Evolutionary conservation across 352 stramenopile genomes (phyloP).

Genomic region (Peronospora tabacina): DNA sequence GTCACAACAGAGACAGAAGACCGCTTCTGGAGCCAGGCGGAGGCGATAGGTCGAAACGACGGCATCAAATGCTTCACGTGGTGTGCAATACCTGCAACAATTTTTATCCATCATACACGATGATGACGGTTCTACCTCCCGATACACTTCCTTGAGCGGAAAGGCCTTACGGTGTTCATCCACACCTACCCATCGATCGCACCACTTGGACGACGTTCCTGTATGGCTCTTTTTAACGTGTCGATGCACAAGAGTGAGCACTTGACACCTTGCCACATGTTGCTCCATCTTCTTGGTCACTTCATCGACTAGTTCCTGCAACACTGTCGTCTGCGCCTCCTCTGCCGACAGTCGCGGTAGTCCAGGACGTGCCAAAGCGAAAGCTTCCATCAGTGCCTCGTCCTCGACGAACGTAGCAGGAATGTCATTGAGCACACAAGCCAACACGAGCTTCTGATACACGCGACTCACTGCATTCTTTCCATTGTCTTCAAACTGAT

Average conservation of each 20-base stretch:
- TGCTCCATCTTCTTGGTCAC: slow-evolving; percentile 7
- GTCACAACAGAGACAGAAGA: slow-evolving; percentile 20
- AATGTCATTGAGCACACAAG: slow-evolving; percentile 34
- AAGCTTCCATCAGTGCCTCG: slow-evolving; percentile 28
- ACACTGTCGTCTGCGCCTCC: slow-evolving; percentile 14
- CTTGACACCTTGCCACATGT: slow-evolving; percentile 15
- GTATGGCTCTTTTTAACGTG: slow-evolving; percentile 1
- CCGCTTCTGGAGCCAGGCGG: slow-evolving; percentile 1
- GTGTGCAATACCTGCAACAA: slow-evolving; percentile 12
- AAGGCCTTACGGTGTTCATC: slow-evolving; percentile 20
- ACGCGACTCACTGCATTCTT: slow-evolving; percentile 13
- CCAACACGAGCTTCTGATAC: slow-evolving; percentile 37
- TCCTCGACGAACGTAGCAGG: slow-evolving; percentile 35
- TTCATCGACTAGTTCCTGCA: slow-evolving; percentile 15
- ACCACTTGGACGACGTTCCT: slow-evolving; percentile 1
- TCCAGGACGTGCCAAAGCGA: slow-evolving; percentile 22
- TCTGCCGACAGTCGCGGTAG: slow-evolving; percentile 20
- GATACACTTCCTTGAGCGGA: slow-evolving; percentile 18
- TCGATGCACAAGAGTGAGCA: slow-evolving; percentile 27
- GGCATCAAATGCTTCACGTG: slow-evolving; percentile 5
- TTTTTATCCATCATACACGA: not conserved
- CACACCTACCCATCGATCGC: slow-evolving; percentile 16
- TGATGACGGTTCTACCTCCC: not conserved
- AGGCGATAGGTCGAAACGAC: slow-evolving; percentile 4
- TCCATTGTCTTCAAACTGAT: not conserved